Evolutionary conservation across 805 yeast species (phyloP), one percentile per base, ranked within the genome.

Genomic region (Priceomyces medius): DNA sequence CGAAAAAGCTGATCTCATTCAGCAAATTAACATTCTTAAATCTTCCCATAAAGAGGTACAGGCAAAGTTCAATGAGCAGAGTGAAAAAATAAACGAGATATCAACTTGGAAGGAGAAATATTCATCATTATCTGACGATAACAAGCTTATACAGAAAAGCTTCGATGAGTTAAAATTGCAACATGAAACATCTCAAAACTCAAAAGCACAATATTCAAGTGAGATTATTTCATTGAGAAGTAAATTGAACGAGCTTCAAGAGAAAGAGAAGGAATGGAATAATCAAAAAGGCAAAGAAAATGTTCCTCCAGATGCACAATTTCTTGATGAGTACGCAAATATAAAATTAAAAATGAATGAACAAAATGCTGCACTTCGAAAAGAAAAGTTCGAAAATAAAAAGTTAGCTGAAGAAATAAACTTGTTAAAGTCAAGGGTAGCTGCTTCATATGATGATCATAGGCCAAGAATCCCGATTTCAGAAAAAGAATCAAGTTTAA

Each of bases 341-440:
- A 61, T 81, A 48, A 76, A 73, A 40, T 57, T 78, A 7, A 75
- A 76, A 44, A 56, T 81, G 17, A 75, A 78, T 44, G 85, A 80
- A 43, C 70, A 67, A 16, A 64, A 71, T 44, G 80, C 79, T 7
- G 53, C 65, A 3, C 50, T 80, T 39, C 65, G 77, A 33, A 74
- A 67, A 27, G 81, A 78, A 50, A 62, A 57, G 42, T 66, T 70
- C 26, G 75, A 69, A 46, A 68, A 67, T 40, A 68, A 51, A 58
- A 74, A 61, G 44, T 56, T 83, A 33, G 63, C 69, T 18, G 80
- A 83, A 34, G 88, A 83, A 44, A 53, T 83, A 38, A 71, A 74
- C 23, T 63, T 83, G 50, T 59, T 85, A 10, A 84, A 82, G 48
- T 76, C 82, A 2, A 72, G 86, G 50, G 56, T 81, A n/a, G 82